These are phyloP conservation scores for Backusella westeae DNA, from an alignment of 192 early-diverging fungal genomes.

Conservation along the genomic window DNA sequence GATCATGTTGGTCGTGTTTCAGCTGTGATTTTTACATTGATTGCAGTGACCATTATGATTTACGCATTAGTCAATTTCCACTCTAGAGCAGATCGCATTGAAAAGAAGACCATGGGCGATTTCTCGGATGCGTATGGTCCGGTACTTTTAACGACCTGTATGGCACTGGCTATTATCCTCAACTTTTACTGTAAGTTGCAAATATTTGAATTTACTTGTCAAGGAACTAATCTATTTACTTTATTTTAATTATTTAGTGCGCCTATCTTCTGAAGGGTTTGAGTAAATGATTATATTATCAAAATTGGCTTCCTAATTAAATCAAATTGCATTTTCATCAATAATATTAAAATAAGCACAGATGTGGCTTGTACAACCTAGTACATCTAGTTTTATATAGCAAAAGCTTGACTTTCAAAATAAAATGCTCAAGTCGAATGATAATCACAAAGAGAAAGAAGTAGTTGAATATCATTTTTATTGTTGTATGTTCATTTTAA, in stretches of 20 bases:
- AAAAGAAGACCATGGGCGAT: slow-evolving; percentile 60
- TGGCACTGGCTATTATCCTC: slow-evolving; percentile 60
- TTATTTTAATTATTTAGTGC: not conserved
- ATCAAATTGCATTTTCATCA: no score
- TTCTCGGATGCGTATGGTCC: slow-evolving; percentile 79
- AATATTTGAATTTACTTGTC: not conserved
- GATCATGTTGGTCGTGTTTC: slow-evolving; percentile 64
- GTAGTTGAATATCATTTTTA: no score
- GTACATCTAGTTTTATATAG: no score
- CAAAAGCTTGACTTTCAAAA: no score
- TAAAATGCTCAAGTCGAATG: no score
- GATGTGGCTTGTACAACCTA: no score
- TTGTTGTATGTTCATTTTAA: no score
- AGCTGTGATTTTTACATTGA: slow-evolving; percentile 64
- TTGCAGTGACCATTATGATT: slow-evolving; percentile 70
- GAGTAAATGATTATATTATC: not conserved
- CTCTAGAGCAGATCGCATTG: slow-evolving; percentile 68
- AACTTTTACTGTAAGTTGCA: slow-evolving; percentile 68
- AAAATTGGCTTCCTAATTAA: no score
- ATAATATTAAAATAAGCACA: no score
- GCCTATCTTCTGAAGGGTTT: not conserved
- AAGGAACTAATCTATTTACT: not conserved
- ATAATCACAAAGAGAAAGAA: no score
- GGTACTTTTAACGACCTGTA: slow-evolving; percentile 59
- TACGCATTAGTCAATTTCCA: slow-evolving; percentile 75